Evolutionary conservation across 1,139 yeast genomes (phyloP), one percentile per base, ranked within the genome.

Genomic region (Diutina pseudorugosa): DNA sequence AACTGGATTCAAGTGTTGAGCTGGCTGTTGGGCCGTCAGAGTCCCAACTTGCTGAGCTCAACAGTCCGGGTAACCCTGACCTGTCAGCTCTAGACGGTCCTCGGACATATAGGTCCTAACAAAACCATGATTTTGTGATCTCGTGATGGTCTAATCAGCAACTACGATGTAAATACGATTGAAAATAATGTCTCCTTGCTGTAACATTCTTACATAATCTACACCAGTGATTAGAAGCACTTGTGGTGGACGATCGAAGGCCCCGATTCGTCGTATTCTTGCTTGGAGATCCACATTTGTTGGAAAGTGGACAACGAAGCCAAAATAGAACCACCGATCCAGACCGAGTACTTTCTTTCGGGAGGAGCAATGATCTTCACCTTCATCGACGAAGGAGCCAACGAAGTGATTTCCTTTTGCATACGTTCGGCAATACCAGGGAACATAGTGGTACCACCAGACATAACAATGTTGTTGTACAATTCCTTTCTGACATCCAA

Each of bases 371-470:
- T 87, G 72, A 93, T 90, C 88, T 93, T 93, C 70, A 93, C 96
- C 89, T 93, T 93, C 97, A 93, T 93, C 59, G 98, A 90, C 64
- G 97, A 89, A 75, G 98, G 98, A 71, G 98, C 98, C 80, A 93
- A 85, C 67, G 97, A 96, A 65, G 98, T 89, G 69, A 93, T 90
- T 80, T 93, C 98, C 88, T 91, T 93, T 83, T 93, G 98, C 96
- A 93, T 90, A 84, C 98, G 93, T 83, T 93, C 98, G 75, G 98
- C 97, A 75, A 93, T 90, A 82, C 98, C 98, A 77, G 97, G 97
- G 96, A 90, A 91, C 98, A 93, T 89, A 65, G 98, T 91, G 69
- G 98, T 90, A 87, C 98, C 98, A 84, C 98, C 98, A 64, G 98
- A 91, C 95, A 91, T 85, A 73, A 93, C 98, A 71, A 93, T 93